A percentile compares a stretch with the other conserved stretches of the same genome.
phyloP scores from a whole-genome alignment of 2,329 filamentous ascomycete species.

The Meredithiella fracta region DNA sequence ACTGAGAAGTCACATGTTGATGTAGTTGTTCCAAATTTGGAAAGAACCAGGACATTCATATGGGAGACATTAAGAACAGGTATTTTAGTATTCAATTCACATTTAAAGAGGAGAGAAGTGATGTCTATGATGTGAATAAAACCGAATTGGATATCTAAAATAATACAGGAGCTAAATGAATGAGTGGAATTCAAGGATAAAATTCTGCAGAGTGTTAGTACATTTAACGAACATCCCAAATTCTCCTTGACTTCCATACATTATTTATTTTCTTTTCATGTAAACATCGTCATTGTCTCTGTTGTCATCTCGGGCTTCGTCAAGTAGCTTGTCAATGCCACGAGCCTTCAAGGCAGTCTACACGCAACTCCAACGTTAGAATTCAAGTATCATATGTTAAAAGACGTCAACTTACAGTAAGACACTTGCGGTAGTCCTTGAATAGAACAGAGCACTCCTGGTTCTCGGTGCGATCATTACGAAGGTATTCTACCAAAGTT shows the following conservation, averaged over 20 bases:
- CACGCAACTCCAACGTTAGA: not conserved
- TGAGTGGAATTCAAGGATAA: too few relatives aligned
- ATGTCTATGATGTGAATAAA: not conserved
- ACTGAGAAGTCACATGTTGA: too few relatives aligned
- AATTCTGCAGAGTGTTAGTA: too few relatives aligned
- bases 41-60: too few relatives aligned
- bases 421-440: constrained; percentile 71
- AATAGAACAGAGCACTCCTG: constrained; percentile 75
- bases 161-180: not conserved
- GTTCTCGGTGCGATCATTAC: constrained; percentile 65
- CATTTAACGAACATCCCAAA: too few relatives aligned
- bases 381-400: not conserved
- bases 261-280: constrained; percentile 28
- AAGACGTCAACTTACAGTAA: constrained; percentile 44
- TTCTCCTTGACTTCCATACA: too few relatives aligned
- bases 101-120: too few relatives aligned
- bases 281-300: constrained; percentile 58
- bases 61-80: too few relatives aligned
- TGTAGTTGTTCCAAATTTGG: too few relatives aligned
- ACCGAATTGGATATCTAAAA: not conserved
- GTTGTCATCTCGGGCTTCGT: constrained; percentile 77
- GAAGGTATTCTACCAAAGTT: constrained; percentile 56
- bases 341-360: constrained; percentile 73
- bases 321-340: constrained; percentile 84
- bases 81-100: too few relatives aligned